phyloP scores from a whole-genome alignment of 768 basidiomycete genomes.

The Mycena amicta region DNA sequence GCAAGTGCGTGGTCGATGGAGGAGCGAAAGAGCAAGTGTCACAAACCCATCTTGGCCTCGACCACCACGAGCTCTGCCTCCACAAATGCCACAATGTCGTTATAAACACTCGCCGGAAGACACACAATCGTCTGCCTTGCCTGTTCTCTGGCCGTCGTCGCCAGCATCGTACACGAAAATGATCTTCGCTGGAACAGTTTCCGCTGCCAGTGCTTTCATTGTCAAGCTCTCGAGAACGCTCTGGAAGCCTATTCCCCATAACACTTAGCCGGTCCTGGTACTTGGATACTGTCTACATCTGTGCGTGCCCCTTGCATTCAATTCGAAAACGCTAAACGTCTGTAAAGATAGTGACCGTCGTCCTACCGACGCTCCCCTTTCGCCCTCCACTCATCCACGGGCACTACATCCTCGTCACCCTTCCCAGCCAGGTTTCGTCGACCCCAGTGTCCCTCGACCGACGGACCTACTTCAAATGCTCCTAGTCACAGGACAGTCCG shows the following conservation, averaged over 20 bases:
- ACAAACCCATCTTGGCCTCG: no score
- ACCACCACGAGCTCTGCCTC: no score
- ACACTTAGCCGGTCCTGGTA: constrained; percentile 74
- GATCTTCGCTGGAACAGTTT: no score
- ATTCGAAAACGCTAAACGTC: background rate
- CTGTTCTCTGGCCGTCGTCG: no score
- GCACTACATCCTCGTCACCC: constrained; percentile 88
- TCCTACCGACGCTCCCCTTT: constrained; percentile 64
- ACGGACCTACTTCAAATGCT: background rate
- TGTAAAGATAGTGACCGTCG: constrained; percentile 74
- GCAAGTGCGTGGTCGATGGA: no score
- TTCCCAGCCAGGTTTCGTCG: constrained; percentile 77
- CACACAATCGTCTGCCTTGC: no score
- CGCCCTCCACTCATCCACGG: constrained; percentile 66
- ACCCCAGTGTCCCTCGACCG: constrained; percentile 16
- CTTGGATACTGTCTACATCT: constrained; percentile 74
- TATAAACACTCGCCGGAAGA: no score
- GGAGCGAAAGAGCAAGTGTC: no score
- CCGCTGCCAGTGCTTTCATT: no score
- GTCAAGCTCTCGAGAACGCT: no score
- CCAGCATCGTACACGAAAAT: no score
- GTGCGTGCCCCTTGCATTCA: constrained; percentile 55
- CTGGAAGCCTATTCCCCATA: constrained; percentile 90
- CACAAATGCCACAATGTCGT: no score
- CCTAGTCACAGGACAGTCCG: constrained; percentile 43